These are phyloP conservation scores for Trichoderma guizhouense DNA, from an alignment of 2,329 filamentous ascomycete species.

Conservation along the genomic window DNA sequence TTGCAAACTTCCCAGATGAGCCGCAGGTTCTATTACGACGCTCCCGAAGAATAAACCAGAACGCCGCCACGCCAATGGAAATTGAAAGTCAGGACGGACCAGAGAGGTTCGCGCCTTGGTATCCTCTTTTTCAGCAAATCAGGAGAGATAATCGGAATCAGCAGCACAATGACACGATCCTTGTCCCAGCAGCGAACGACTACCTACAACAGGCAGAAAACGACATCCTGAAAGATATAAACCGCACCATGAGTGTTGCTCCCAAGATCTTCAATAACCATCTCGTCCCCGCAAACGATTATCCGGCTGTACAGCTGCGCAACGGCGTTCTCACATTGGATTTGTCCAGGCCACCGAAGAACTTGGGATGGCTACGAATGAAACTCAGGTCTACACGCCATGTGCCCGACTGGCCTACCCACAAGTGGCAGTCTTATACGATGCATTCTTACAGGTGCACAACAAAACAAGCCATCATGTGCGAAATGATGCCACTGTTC, in stretches of 20 bases:
- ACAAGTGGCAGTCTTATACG: neutral
- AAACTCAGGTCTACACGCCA: neutral
- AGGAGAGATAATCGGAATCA: neutral
- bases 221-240: neutral
- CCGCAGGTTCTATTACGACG: neutral
- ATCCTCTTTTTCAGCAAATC: neutral
- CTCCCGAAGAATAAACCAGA: neutral
- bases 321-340: neutral
- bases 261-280: neutral
- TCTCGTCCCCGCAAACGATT: neutral
- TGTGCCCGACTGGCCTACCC: neutral
- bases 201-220: neutral
- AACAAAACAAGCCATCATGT: neutral
- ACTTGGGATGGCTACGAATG: neutral
- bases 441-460: neutral
- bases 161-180: neutral
- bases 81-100: neutral
- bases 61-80: neutral
- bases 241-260: neutral
- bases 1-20: neutral
- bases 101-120: slow-evolving; percentile 10
- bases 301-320: neutral
- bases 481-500: neutral
- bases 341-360: neutral
- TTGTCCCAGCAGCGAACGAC: neutral